Base-by-base conservation (phyloP, 1,284 basidiomycete species). In the Cutaneotrichosporon sp. region DNA sequence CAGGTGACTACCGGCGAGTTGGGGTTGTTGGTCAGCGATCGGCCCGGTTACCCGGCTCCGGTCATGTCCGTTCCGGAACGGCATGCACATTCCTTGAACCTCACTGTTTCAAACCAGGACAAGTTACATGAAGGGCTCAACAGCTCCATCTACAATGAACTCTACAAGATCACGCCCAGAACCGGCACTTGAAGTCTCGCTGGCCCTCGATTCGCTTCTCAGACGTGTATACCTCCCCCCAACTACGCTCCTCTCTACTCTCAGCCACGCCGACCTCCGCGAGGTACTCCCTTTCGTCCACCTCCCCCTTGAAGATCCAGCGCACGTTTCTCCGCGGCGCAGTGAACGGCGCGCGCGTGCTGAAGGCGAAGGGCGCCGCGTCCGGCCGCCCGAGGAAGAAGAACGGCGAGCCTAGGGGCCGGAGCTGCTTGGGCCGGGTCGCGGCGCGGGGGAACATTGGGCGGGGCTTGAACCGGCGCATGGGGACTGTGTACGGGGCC, bases 361-460 rank as follows among this genome's bases (percentile, higher is more conserved):
- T 25, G 24, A 58, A 58, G 11, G 46, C 38, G 31, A 53, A 58
- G 1, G 57, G 57, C 20, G 57, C 29, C 18, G 36, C n/a, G 22
- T 24, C 22, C 6, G 16, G 6, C 11, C 57, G 57, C 3, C 57
- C 57, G 22, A 58, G 10, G 43, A 58, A 52, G 31, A 51, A 22
- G 31, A 9, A 9, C 29, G 29, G 29, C 4, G 29, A 29, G 29
- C 5, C 5, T 4, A 4, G 5, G 29, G 29, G 29, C 29, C 29
- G 36, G 11, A 11, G 36, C 36, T 16, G 36, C 14, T 6, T 38
- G 36, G 6, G 36, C 6, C 14, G 36, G 6, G 36, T 16, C 16
- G 16, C 16, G 36, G 36, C 14, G 36, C 36, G 11, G 36, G 36
- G 36, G 18, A n/a, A n/a, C 14, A 14, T 9, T 14, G 11, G 36